Conservation (phyloP, 768 basidiomycete species). For the Termitomyces titanicus region DNA sequence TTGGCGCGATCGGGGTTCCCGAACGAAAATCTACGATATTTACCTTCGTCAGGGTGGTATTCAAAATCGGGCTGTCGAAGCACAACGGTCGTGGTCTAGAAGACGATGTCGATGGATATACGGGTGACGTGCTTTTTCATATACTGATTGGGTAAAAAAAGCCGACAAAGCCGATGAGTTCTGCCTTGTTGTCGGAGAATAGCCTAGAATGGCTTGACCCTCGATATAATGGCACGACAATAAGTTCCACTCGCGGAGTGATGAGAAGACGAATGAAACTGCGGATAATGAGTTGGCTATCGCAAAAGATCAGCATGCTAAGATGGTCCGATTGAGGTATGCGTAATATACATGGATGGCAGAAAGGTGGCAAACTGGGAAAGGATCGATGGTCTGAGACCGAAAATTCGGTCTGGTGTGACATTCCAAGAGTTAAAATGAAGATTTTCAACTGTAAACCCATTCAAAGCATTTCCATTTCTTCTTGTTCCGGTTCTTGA, state of each 20-base stretch:
- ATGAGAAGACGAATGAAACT: background rate
- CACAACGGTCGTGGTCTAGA: background rate
- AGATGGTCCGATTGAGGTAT: background rate
- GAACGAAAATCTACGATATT: conserved; percentile 30
- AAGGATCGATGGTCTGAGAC: background rate
- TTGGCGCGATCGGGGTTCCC: conserved; percentile 27
- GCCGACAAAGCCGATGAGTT: too few species aligned
- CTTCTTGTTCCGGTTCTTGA: conserved; percentile 42
- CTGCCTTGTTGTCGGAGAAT: too few species aligned
- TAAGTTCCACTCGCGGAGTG: too few species aligned
- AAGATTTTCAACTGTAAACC: too few species aligned
- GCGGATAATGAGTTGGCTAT: background rate
- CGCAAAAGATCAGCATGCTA: background rate
- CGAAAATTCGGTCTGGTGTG: background rate
- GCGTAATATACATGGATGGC: background rate
- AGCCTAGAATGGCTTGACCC: too few species aligned
- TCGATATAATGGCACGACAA: too few species aligned
- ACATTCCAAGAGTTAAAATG: background rate
- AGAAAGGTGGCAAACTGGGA: background rate
- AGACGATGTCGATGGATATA: background rate
- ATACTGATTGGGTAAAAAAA: too few species aligned
- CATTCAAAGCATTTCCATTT: conserved; percentile 28
- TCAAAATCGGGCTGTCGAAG: conserved; percentile 30
- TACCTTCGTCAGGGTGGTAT: conserved; percentile 33
- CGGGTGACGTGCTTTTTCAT: too few species aligned